Percentiles rank a stretch among this genome's conserved stretches.
phyloP scores from a whole-genome alignment of 108 stramenopile genomes.

The Pseudonitzschia pungens region DNA sequence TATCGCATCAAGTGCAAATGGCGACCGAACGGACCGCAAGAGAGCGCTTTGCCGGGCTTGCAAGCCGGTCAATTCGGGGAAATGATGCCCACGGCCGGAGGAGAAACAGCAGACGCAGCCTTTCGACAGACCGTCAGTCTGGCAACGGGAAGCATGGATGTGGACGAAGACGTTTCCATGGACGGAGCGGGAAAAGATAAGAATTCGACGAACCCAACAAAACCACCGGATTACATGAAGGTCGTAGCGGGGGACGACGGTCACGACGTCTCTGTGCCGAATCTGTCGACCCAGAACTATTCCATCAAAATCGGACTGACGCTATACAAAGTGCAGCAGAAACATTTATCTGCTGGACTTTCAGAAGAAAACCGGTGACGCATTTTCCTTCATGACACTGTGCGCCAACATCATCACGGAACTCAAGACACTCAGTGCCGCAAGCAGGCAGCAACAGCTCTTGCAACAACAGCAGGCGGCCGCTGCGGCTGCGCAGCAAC shows the following conservation, averaged over 20 bases:
- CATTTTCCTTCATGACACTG: constrained; percentile 98
- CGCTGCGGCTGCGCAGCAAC: constrained; percentile 62
- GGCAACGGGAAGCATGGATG: constrained; percentile 24
- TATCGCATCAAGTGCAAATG: constrained; percentile 97
- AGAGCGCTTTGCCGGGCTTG: constrained; percentile 5
- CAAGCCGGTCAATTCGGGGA: not conserved
- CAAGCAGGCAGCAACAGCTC: constrained; percentile 76
- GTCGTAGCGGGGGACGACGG: constrained; percentile 66
- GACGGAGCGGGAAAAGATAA: constrained; percentile 32
- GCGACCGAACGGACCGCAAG: constrained; percentile 69
- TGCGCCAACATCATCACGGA: constrained; percentile 98
- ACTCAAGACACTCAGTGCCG: constrained; percentile 95
- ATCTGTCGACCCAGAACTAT: constrained; percentile 81
- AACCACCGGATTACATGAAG: constrained; percentile 48
- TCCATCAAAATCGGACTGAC: constrained; percentile 91
- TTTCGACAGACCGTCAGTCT: constrained; percentile 33
- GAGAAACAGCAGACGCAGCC: constrained; percentile 59
- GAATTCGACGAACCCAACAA: not conserved
- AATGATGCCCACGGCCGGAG: constrained; percentile 61
- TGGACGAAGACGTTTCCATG: constrained; percentile 30
- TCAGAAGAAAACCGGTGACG: constrained; percentile 96
- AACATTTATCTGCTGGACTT: constrained; percentile 98
- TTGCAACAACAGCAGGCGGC: constrained; percentile 67
- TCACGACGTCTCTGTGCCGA: constrained; percentile 64
- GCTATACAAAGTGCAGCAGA: constrained; percentile 98